phyloP scores from a whole-genome alignment of 1,284 basidiomycete species.

The Cutaneotrichosporon sp. region DNA sequence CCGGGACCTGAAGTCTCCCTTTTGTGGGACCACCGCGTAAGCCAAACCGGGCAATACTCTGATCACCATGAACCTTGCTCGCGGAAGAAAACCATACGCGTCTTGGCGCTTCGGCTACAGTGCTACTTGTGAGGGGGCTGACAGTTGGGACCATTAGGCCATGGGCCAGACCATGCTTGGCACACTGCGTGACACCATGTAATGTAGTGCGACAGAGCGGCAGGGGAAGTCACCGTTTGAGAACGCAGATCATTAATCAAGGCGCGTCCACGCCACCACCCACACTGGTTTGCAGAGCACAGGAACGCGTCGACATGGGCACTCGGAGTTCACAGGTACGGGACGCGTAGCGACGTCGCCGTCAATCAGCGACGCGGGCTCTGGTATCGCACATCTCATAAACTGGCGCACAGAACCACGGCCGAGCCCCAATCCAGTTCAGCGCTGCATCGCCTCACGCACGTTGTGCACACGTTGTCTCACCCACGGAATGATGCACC shows the following conservation, averaged over 20 bases:
- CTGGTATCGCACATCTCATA: no score
- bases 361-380: not conserved
- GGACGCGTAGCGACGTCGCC: not conserved
- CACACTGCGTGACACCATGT: not conserved
- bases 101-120: not conserved
- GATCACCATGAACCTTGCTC: not conserved
- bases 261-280: not conserved
- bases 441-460: no score
- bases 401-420: no score
- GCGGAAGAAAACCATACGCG: no score
- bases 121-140: not conserved
- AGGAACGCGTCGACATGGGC: not conserved
- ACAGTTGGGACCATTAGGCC: not conserved
- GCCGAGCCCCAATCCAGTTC: no score
- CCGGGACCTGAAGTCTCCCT: not conserved
- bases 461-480: no score
- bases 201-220: not conserved
- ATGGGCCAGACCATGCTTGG: not conserved
- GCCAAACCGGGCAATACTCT: not conserved
- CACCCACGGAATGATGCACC: no score
- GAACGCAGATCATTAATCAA: not conserved
- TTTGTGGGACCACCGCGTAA: not conserved
- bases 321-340: not conserved
- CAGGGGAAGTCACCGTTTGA: not conserved
- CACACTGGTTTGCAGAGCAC: not conserved